A percentile compares a stretch with the other conserved stretches of the same genome.
Evolutionary conservation across 2,329 filamentous ascomycete species (phyloP).

Genomic region (Penicillium digitatum): DNA sequence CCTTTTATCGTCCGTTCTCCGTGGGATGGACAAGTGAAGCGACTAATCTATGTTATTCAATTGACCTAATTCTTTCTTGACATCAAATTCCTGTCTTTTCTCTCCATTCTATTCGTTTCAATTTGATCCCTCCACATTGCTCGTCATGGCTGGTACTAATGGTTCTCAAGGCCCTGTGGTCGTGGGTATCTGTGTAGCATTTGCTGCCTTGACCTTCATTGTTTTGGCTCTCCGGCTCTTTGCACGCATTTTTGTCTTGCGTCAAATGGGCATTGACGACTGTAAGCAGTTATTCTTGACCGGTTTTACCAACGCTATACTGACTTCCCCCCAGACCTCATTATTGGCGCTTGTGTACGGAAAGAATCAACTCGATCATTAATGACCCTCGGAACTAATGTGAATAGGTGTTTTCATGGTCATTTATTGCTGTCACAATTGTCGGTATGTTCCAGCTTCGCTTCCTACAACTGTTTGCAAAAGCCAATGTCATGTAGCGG

Average conservation of each 20-base stretch:
- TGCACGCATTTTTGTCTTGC: slow-evolving; percentile 39
- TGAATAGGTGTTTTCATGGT: slow-evolving; percentile 32
- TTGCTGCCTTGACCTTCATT: slow-evolving; percentile 38
- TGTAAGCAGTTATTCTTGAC: slow-evolving; percentile 20
- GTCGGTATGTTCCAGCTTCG: slow-evolving; percentile 23
- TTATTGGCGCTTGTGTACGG: slow-evolving; percentile 31
- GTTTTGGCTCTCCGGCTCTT: slow-evolving; percentile 40
- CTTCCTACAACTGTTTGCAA: background rate
- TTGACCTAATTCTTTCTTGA: background rate
- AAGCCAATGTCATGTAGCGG: slow-evolving; percentile 13
- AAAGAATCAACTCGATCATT: background rate
- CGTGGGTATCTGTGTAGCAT: slow-evolving; percentile 35
- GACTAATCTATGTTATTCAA: background rate
- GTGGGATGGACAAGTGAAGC: slow-evolving; percentile 1
- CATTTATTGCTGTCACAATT: slow-evolving; percentile 37
- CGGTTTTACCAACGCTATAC: background rate
- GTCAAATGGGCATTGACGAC: slow-evolving; percentile 29
- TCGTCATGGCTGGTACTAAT: slow-evolving; percentile 16
- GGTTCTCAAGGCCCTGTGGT: slow-evolving; percentile 37
- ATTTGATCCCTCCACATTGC: slow-evolving; percentile 1
- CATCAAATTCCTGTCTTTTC: background rate
- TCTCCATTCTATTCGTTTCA: background rate
- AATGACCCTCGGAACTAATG: background rate
- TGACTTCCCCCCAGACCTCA: slow-evolving; percentile 26
- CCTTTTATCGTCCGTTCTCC: background rate